Evolutionary conservation across 2,329 filamentous ascomycete genomes (phyloP).

Genomic region (Aspergillus ustus): DNA sequence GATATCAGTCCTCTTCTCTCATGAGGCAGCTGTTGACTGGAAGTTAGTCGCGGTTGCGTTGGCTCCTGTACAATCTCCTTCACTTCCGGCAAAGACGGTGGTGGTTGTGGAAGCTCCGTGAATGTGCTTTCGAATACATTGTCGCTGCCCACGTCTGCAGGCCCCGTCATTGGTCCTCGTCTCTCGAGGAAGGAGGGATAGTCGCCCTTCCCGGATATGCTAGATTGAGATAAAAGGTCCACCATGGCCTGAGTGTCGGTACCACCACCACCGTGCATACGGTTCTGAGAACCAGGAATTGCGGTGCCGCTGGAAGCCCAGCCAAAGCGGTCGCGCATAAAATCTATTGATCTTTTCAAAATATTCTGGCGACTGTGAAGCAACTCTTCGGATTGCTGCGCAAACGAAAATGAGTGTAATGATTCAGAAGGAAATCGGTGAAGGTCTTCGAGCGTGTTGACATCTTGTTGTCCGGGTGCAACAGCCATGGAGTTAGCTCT

Average conservation of each 20-base stretch:
- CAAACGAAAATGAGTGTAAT: constrained; percentile 96
- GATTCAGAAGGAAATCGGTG: constrained; percentile 93
- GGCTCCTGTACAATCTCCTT: constrained; percentile 28
- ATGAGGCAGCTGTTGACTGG: constrained; percentile 36
- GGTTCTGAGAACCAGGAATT: constrained; percentile 81
- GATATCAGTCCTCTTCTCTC: constrained; percentile 40
- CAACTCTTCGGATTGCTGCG: constrained; percentile 90
- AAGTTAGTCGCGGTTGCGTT: constrained; percentile 29
- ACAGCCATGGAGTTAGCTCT: constrained; percentile 58
- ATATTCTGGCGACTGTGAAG: constrained; percentile 92
- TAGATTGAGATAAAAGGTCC: constrained; percentile 81
- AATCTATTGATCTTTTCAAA: constrained; percentile 90
- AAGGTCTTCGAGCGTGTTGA: constrained; percentile 81
- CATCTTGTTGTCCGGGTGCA: constrained; percentile 68
- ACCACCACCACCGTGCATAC: constrained; percentile 75
- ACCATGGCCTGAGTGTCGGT: constrained; percentile 88
- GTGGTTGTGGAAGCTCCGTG: constrained; percentile 44
- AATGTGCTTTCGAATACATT: constrained; percentile 90
- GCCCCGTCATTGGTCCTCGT: constrained; percentile 76
- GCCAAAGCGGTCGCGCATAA: constrained; percentile 90
- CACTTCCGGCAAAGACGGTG: constrained; percentile 25
- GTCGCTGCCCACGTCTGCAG: constrained; percentile 70
- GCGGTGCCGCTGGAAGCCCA: constrained; percentile 77
- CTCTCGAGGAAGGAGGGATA: constrained; percentile 51
- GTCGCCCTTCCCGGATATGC: constrained; percentile 69